Conservation (phyloP, 2,329 filamentous ascomycete species). For the Fusarium pseudonygamai region DNA sequence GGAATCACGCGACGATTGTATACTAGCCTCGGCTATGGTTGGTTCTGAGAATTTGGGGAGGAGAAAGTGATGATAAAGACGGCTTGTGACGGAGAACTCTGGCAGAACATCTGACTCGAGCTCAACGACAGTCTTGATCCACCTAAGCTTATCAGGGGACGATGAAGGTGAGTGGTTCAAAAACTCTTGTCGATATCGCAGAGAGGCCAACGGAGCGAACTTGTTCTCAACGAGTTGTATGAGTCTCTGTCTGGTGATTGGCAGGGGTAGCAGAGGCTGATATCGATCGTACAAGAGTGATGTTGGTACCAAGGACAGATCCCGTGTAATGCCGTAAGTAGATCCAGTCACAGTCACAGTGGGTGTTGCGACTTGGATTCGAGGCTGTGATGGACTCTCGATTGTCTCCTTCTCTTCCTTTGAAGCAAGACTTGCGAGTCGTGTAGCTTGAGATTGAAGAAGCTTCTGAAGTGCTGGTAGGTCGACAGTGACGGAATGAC, state of each 20-base stretch:
- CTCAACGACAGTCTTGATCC: conserved; percentile 40
- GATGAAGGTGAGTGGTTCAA: conserved; percentile 31
- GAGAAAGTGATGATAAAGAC: conserved; percentile 48
- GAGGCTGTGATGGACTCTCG: conserved; percentile 13
- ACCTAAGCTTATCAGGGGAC: conserved; percentile 28
- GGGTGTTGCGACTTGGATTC: conserved; percentile 42
- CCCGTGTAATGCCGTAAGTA: conserved; percentile 50
- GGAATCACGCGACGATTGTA: conserved; percentile 39
- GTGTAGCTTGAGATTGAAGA: conserved; percentile 39
- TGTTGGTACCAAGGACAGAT: conserved; percentile 44
- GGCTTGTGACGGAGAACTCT: conserved; percentile 48
- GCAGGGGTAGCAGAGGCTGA: conserved; percentile 51
- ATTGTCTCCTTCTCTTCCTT: conserved; percentile 23
- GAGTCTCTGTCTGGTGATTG: conserved; percentile 49
- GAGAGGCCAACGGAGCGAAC: conserved; percentile 50
- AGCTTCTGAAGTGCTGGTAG: conserved; percentile 46
- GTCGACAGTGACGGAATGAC: conserved; percentile 50
- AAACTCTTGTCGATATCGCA: conserved; percentile 54
- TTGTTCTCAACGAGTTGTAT: conserved; percentile 51
- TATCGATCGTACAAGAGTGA: conserved; percentile 50
- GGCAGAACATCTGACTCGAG: conserved; percentile 50
- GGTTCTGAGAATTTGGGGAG: conserved; percentile 44
- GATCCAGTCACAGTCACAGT: conserved; percentile 52
- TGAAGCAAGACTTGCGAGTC: conserved; percentile 35
- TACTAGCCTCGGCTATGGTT: conserved; percentile 50